Evolutionary conservation across 1,284 basidiomycete genomes (phyloP), one percentile per base, ranked within the genome.

Genomic region (Exsudoporus floridanus): DNA sequence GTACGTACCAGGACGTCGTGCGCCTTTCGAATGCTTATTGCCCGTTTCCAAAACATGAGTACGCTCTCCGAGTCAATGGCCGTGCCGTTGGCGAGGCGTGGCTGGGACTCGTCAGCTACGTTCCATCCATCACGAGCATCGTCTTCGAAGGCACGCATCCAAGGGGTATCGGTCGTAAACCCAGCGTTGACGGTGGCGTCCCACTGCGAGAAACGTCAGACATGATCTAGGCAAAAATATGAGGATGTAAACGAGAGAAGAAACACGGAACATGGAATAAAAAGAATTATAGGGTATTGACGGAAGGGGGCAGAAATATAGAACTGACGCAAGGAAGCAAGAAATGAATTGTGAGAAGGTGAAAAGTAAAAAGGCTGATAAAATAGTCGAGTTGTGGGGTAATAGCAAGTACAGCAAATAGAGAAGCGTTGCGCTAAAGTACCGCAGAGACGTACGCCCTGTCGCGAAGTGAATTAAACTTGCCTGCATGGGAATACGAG

Each of bases 81-180:
- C 5, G 36, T 14, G 53, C 28, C 14, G 27, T 56, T 13, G 31
- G 65, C 56, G 9, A 75, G 47, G 65, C 88, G 81, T 5, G 66
- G 14, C 19, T 13, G 10, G 31, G 44, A 56, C 16, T 50, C 33
- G 42, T 59, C 69, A 2, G 68, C 74, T 8, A 77, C 85, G 63
- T 91, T 91, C 79, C 85, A 88, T 0, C 57, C 61, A 3, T 69
- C 60, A 16, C 54, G 57, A 0, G 59, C 56, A 62, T 83, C 86
- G 60, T 90, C 85, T 39, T 88, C 84, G 60, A 88, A 84, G 9
- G 87, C 80, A 13, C 84, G 74, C 86, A 91, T 91, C 89, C 88
- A 92, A 0, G 88, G 85, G 13, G 70, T 76, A 3, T 78, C 80
- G 0, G 76, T 75, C 4, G 81, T 82, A 68, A 90, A 91, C 1